Base-by-base conservation (phyloP, 2,329 filamentous ascomycete species). In the Ascochyta fabae region DNA sequence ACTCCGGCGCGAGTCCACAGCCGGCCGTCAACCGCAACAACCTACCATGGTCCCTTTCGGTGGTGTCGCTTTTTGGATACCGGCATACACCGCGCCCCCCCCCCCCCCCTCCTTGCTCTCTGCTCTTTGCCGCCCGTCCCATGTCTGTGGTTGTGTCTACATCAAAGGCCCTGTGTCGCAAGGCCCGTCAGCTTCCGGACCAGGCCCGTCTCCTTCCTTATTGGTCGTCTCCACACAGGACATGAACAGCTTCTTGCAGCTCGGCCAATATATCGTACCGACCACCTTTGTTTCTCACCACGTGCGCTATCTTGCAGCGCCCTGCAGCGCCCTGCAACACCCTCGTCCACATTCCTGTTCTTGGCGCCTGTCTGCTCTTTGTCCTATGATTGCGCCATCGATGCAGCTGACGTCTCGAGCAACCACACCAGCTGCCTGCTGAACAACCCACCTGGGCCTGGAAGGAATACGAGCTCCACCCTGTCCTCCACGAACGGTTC, bases 231-330 rank as follows among this genome's bases (percentile, higher is more conserved):
- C 49, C 42, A 46, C 49, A 46, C 41, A 19, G 19, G 19, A 19
- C 19, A 13, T 9, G 19, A 24, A 47, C 15, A 53, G 54, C 57
- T 51, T 56, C 42, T 60, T 36, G 41, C 48, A 48, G 46, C 63
- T 60, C 56, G 60, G 60, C 61, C 63, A 69, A 67, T 67, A 69
- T 69, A 68, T 55, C 60, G 59, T 69, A 68, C 53, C 60, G 59
- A 61, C 36, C 29, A 22, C 36, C 34, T 41, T 42, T 42, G 44
- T 36, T 41, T 23, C 49, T 45, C 35, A 57, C 48, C 48, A 57
- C 50, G 56, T 59, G 53, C 56, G 38, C 41, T 34, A 31, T 36
- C 53, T 51, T 34, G 31, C 47, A 44, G 48, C 27, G 24, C 24
- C 24, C 8, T 26, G 19, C 19, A 19, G 19, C 19, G 23, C 31